Conservation (phyloP, 306 rosid genomes). For the Citrullus amarus region DNA sequence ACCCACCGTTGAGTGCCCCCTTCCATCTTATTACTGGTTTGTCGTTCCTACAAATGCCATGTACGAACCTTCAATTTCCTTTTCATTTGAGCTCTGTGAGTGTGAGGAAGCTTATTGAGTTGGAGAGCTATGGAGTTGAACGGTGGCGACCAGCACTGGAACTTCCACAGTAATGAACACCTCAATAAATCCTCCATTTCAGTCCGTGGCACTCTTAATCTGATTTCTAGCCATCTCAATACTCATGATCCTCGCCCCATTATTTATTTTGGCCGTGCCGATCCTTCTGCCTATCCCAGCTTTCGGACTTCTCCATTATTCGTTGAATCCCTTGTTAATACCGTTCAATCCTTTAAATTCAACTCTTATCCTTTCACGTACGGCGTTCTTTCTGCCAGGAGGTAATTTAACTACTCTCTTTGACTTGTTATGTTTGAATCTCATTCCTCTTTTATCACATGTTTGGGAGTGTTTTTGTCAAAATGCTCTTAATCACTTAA, state of each 20-base stretch:
- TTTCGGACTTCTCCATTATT: conserved; percentile 19
- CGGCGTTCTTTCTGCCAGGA: conserved; percentile 32
- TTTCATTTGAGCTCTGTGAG: too few relatives aligned
- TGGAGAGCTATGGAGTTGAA: not conserved
- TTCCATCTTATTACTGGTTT: too few relatives aligned
- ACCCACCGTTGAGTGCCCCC: too few relatives aligned
- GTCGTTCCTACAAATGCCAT: too few relatives aligned
- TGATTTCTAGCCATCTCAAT: conserved; percentile 10
- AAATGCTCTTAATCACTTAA: too few relatives aligned
- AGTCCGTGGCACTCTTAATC: conserved; percentile 30
- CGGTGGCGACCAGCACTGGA: conserved; percentile 21
- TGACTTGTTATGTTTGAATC: not conserved
- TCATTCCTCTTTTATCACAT: too few relatives aligned
- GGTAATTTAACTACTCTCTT: conserved; percentile 14
- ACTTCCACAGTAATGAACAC: conserved; percentile 32
- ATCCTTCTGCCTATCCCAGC: conserved; percentile 31
- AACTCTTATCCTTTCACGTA: conserved; percentile 41
- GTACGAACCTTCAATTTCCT: too few relatives aligned
- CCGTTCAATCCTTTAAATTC: conserved; percentile 32
- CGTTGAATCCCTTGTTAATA: conserved; percentile 20
- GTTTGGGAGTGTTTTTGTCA: too few relatives aligned
- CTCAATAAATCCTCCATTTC: conserved; percentile 32
- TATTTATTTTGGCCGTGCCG: conserved; percentile 35
- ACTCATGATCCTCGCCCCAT: conserved; percentile 15
- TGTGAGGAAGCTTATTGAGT: too few relatives aligned